Base-by-base conservation (phyloP, 2,329 filamentous ascomycete genomes). In the Fusarium nygamai region DNA sequence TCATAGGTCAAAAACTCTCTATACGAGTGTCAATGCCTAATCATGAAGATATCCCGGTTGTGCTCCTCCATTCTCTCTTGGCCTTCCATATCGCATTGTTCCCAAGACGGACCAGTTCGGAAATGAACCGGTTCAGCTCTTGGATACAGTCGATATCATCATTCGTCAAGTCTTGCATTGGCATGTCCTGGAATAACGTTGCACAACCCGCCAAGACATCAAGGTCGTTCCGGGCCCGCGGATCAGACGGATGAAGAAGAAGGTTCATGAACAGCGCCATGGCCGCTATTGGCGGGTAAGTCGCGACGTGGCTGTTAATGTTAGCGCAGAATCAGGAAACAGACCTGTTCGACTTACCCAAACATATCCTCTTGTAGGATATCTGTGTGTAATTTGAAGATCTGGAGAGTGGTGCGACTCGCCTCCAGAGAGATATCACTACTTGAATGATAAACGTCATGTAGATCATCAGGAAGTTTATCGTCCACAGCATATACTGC, bases 281-380 rank as follows among this genome's bases (percentile, higher is more conserved):
- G 7, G 48, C 64, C 8, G 48, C 64, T 31, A 66, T 14, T 1
- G 64, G 48, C 0, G 62, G 29, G 8, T 66, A 58, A 1, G 31
- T 38, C 0, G 48, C 36, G 4, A 66, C 8, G 8, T 66, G 41
- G 1, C 64, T 66, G 5, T 9, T 8, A 0, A 9, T 12, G 22
- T 41, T 9, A 51, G 5, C 3, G 3, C 0, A 19, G 2, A 3
- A 7, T 7, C 1, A 3, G 2, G 3, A 5, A 16, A 17, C 4
- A 20, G 13, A 4, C 6, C 4, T 3, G 1, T n/a, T 19, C 6
- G 16, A 34, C 60, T 46, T 17, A 47, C 63, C 47, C 48, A 29
- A 66, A 66, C 11, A 57, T 19, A 4, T 66, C 34, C 4, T 33
- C 34, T 1, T 48, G 39, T 0, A 66, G 22, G 3, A 66, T 2